Conservation (phyloP, 2,329 filamentous ascomycete genomes). For the Phialophora verrucosa region DNA sequence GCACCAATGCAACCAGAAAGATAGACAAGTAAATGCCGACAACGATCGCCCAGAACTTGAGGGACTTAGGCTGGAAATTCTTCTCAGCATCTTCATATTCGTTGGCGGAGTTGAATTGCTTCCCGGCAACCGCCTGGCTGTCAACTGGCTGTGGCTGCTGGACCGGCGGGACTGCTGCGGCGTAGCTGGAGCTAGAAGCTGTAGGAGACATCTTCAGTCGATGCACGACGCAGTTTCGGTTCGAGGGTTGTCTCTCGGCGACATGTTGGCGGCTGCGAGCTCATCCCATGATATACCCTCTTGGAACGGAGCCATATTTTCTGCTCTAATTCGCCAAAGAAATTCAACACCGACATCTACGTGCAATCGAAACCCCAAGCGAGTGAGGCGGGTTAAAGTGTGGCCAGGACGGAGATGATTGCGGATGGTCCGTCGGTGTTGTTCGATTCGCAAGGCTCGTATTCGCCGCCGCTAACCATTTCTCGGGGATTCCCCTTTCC, state of each 20-base stretch:
- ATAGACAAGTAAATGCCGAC: constrained; percentile 1
- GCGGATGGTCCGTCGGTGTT: background rate
- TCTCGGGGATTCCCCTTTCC: background rate
- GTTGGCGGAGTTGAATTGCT: background rate
- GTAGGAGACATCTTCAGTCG: background rate
- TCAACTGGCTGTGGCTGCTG: background rate
- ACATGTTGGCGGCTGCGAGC: background rate
- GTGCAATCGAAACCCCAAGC: background rate
- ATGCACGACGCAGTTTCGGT: background rate
- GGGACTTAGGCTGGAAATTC: constrained; percentile 26
- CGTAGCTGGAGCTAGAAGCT: background rate
- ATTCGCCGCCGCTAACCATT: background rate
- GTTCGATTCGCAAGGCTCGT: background rate
- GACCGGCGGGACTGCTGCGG: background rate
- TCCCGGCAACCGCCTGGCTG: background rate
- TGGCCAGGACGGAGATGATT: background rate
- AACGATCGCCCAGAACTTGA: constrained; percentile 30
- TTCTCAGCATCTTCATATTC: constrained; percentile 31
- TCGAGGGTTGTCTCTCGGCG: background rate
- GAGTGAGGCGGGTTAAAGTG: background rate
- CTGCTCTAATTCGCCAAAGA: background rate
- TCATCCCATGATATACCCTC: background rate
- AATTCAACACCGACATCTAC: background rate
- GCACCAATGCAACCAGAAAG: constrained; percentile 7
- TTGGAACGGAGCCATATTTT: background rate